Conservation (phyloP, 768 basidiomycete species). For the Pleurotus cornucopiae region DNA sequence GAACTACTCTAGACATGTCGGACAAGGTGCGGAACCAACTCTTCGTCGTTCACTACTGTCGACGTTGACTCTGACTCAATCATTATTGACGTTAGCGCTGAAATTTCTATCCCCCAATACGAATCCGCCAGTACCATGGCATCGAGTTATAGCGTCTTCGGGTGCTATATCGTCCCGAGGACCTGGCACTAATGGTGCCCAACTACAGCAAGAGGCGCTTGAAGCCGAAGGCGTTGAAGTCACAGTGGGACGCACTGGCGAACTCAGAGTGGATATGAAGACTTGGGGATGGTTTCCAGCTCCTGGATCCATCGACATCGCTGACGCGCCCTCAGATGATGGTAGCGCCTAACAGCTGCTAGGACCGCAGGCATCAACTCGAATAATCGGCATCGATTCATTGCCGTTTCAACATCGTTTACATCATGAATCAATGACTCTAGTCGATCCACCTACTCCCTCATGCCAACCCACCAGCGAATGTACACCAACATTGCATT, state of each 20-base stretch:
- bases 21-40: slow-evolving; percentile 53
- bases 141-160: slow-evolving; percentile 67
- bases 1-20: slow-evolving; percentile 73
- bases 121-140: slow-evolving; percentile 74
- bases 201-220: slow-evolving; percentile 69
- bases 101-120: slow-evolving; percentile 63
- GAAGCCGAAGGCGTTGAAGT: slow-evolving; percentile 84
- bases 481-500: too few relatives aligned
- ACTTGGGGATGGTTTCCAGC: slow-evolving; percentile 69
- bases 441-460: too few relatives aligned
- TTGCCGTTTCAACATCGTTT: too few relatives aligned
- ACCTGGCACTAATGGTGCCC: slow-evolving; percentile 77
- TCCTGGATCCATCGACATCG: slow-evolving; percentile 14
- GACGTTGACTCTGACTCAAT: background rate
- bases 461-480: too few relatives aligned
- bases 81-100: slow-evolving; percentile 45
- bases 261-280: slow-evolving; percentile 52
- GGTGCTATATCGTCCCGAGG: slow-evolving; percentile 81
- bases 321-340: background rate
- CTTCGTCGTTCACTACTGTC: background rate
- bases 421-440: too few relatives aligned
- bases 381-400: too few relatives aligned
- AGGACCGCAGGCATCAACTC: too few relatives aligned
- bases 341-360: background rate
- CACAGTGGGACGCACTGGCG: slow-evolving; percentile 46